These are phyloP conservation scores for Corrigiola litoralis DNA, from an alignment of 179 eudicot genomes.

Conservation along the genomic window DNA sequence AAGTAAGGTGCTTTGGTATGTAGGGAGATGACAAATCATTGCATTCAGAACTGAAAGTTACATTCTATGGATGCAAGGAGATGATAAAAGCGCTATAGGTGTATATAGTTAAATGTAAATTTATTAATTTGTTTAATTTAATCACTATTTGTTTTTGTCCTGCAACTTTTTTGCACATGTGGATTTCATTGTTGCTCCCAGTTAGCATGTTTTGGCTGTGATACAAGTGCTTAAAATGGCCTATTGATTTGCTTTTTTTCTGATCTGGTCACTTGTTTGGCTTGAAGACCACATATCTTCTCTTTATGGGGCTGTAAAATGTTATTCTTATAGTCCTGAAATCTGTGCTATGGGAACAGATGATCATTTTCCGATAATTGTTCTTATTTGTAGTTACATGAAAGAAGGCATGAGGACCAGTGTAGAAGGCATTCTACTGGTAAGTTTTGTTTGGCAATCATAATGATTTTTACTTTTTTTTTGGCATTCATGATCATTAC, in stretches of 20 bases:
- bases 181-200: too few species aligned
- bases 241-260: neutral
- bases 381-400: constrained; percentile 38
- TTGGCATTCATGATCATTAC: neutral
- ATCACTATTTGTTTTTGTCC: too few species aligned
- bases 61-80: too few species aligned
- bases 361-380: neutral
- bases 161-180: too few species aligned
- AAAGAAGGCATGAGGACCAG: constrained; percentile 84
- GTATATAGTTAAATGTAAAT: too few species aligned
- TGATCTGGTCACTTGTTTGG: neutral
- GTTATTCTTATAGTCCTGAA: neutral
- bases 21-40: too few species aligned
- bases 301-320: neutral
- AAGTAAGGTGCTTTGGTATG: too few species aligned
- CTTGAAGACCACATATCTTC: neutral
- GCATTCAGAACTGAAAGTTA: too few species aligned
- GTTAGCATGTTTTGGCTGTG: too few species aligned
- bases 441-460: constrained; percentile 24
- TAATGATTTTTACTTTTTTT: neutral
- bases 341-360: neutral
- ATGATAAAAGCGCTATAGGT: too few species aligned
- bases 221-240: neutral
- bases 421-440: constrained; percentile 79
- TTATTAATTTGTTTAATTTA: too few species aligned